phyloP scores from a whole-genome alignment of 495 filamentous ascomycete species.

The Penicillium bovifimosum region DNA sequence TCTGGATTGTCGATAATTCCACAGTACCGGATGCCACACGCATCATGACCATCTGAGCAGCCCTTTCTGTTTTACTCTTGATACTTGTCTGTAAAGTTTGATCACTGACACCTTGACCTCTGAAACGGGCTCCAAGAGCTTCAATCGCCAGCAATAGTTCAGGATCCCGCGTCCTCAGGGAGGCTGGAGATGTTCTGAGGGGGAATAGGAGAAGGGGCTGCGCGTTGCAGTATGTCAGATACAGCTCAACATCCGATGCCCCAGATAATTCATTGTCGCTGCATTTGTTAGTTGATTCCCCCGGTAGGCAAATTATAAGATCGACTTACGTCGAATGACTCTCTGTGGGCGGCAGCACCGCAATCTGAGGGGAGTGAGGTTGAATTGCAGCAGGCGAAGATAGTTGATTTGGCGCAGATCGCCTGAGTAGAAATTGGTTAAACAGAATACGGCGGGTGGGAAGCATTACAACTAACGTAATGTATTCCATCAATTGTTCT shows the following conservation, averaged over 20 bases:
- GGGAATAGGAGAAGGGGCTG: slow-evolving; percentile 40
- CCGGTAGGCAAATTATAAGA: neutral
- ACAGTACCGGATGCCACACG: slow-evolving; percentile 29
- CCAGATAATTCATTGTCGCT: slow-evolving; percentile 3
- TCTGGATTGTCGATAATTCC: slow-evolving; percentile 40
- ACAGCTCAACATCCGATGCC: slow-evolving; percentile 15
- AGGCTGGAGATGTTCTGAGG: slow-evolving; percentile 15
- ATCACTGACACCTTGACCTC: slow-evolving; percentile 5
- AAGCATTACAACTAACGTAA: slow-evolving; percentile 12
- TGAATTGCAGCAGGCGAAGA: neutral
- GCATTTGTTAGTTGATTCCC: neutral
- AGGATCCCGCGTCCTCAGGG: slow-evolving; percentile 21
- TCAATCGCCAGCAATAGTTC: slow-evolving; percentile 36
- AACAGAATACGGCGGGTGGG: neutral
- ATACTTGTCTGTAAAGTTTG: slow-evolving; percentile 13
- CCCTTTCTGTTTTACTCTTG: slow-evolving; percentile 21
- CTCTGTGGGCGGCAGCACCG: neutral
- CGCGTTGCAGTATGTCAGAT: slow-evolving; percentile 32
- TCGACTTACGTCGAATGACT: neutral
- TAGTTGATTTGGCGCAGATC: neutral
- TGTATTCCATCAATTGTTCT: slow-evolving; percentile 27
- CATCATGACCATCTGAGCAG: slow-evolving; percentile 27
- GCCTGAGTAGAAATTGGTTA: neutral
- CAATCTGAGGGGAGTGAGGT: neutral
- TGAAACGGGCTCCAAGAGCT: slow-evolving; percentile 33